Base-by-base conservation (phyloP, 2,329 filamentous ascomycete species). In the Acrocalymma vagum region DNA sequence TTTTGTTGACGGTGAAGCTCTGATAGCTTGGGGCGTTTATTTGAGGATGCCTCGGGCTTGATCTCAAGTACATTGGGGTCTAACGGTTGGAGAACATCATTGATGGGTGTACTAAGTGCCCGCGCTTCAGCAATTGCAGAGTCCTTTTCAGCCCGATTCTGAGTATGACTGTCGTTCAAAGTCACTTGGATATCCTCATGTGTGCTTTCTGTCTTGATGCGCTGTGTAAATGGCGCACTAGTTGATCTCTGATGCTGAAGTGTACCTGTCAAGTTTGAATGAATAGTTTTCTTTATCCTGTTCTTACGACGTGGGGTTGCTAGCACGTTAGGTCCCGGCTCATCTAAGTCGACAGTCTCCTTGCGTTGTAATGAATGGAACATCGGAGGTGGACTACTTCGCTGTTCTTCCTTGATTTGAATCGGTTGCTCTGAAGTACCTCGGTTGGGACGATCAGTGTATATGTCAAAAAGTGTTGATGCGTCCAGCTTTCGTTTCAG, bases 291-390 rank as follows among this genome's bases (percentile, higher is more conserved):
- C 5, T 18, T 26, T 24, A 39, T 32, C 16, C 45, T 52, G 15
- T 36, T 38, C 22, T 43, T 18, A n/a, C 50, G 48, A 8, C 45
- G 52, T 9, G 72, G 69, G 5, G 70, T 73, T 9, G 51, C 40
- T 10, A 64, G 48, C 9, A 66, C 45, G 17, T 47, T 48, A 10
- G 55, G 51, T 3, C 56, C 56, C 6, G 70, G 42, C 11, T 66
- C 65, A 44, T 78, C 75, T 3, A 78, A 62, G 51, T 78, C 75
- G 21, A 76, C 69, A 2, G 71, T 74, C 39, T 74, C 68, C 6
- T 57, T 69, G 8, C 66, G 65, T 4, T 62, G 31, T 3, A 63
- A 47, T 8, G 47, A 55, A 30, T 53, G 28, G 15, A 36, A 22
- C 22, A 29, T 29, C 22, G 41, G 17, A 3, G 51, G 48, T 7